phyloP scores from a whole-genome alignment of 2,329 filamentous ascomycete species.

The Chaetomium strumarium region DNA sequence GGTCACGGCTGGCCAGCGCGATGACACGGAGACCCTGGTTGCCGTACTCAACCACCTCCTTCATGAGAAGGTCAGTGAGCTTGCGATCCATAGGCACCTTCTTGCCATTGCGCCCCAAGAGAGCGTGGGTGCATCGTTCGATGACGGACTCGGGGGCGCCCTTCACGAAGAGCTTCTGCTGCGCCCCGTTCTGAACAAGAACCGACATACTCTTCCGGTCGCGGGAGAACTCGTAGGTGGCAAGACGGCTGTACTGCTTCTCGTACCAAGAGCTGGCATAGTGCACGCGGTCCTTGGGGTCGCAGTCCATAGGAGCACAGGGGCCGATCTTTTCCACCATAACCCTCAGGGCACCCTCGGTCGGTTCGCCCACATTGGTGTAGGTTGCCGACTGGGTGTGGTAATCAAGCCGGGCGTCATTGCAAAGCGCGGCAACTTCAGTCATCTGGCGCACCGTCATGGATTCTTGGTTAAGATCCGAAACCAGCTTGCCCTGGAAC shows the following conservation, averaged over 20 bases:
- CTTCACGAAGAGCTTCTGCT: slow-evolving; percentile 86
- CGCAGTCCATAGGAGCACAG: slow-evolving; percentile 51
- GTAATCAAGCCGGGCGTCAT: slow-evolving; percentile 77
- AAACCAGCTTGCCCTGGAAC: slow-evolving; percentile 59
- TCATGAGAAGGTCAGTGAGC: slow-evolving; percentile 63
- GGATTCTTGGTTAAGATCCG: slow-evolving; percentile 65
- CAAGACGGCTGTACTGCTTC: slow-evolving; percentile 63
- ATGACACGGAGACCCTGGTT: slow-evolving; percentile 92
- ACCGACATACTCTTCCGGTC: slow-evolving; percentile 99
- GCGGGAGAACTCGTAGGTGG: slow-evolving; percentile 93
- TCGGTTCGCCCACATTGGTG: slow-evolving; percentile 85
- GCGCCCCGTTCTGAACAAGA: slow-evolving; percentile 62
- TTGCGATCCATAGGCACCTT: slow-evolving; percentile 65
- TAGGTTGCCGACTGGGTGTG: slow-evolving; percentile 70
- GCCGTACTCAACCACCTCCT: slow-evolving; percentile 83
- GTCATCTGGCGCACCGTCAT: slow-evolving; percentile 73
- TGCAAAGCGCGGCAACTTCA: slow-evolving; percentile 72
- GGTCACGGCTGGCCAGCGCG: slow-evolving; percentile 78
- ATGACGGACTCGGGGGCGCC: slow-evolving; percentile 92
- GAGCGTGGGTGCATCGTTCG: slow-evolving; percentile 78
- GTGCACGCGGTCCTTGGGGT: slow-evolving; percentile 64
- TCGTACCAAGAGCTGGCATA: slow-evolving; percentile 82
- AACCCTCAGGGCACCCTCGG: slow-evolving; percentile 86
- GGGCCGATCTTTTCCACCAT: slow-evolving; percentile 93
- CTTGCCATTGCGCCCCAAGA: slow-evolving; percentile 74